A percentile compares a stretch with the other conserved stretches of the same genome.
Evolutionary conservation across 306 rosid species (phyloP).

Genomic region (Ormosia semicastrata): DNA sequence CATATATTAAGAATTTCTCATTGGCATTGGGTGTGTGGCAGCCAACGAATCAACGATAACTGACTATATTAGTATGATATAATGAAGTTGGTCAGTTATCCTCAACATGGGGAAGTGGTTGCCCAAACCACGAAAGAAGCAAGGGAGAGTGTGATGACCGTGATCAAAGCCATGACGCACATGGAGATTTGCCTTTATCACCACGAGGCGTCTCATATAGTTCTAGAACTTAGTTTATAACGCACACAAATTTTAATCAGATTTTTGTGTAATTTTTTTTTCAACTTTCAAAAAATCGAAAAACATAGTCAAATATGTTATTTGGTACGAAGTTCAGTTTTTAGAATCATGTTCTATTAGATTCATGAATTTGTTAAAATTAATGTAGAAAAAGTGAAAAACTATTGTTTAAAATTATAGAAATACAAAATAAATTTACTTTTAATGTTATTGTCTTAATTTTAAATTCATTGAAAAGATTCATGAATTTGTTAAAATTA

Average conservation of each 20-base stretch:
- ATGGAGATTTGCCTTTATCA: background rate
- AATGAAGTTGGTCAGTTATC: constrained; percentile 32
- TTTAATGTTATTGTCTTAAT: too few species aligned
- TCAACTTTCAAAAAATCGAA: too few species aligned
- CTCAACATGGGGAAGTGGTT: constrained; percentile 34
- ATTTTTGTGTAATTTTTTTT: background rate
- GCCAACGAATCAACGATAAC: background rate
- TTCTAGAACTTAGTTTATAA: constrained; percentile 12
- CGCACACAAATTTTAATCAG: background rate
- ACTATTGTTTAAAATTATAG: too few species aligned
- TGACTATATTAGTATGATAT: too few species aligned
- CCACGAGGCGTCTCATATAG: background rate
- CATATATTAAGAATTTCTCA: too few species aligned
- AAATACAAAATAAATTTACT: too few species aligned
- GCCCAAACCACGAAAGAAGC: constrained; percentile 29
- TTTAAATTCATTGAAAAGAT: too few species aligned
- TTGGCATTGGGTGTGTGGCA: background rate
- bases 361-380: too few species aligned
- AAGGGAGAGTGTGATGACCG: background rate
- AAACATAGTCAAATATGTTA: background rate
- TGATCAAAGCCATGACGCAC: constrained; percentile 38
- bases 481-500: too few species aligned
- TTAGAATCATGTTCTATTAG: constrained; percentile 3
- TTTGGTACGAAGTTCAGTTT: background rate
- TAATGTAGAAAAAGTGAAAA: too few species aligned